Base-by-base conservation (phyloP, 2,329 filamentous ascomycete genomes). In the Alternaria metachromatica region DNA sequence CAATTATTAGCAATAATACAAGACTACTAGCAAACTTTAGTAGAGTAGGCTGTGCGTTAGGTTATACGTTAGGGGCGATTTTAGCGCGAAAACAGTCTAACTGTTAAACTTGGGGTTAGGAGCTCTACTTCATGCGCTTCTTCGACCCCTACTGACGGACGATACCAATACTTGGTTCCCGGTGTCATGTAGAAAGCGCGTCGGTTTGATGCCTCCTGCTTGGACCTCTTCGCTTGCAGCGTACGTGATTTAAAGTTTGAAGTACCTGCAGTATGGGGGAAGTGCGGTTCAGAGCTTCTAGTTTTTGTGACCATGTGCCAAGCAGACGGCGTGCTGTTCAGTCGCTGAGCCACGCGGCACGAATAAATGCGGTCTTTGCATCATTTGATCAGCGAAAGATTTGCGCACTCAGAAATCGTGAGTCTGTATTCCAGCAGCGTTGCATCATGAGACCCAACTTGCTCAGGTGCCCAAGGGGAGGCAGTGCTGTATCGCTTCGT, bases 401-500 rank as follows among this genome's bases (percentile, higher is more conserved):
- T 4, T n/a, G 49, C 49, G 37, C 37, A 9, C 20, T 8, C 18
- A 1, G n/a, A 41, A 41, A 41, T 25, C 23, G 30, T n/a, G 28
- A 11, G 9, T 15, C n/a, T 10, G 20, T n/a, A 23, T 37, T 6
- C 33, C 11, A 41, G 13, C 13, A 37, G 30, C 20, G 49, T 21
- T 53, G 49, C 30, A 53, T 37, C 3, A 15, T 37, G 10, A 41
- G 20, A 41, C 49, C 37, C 28, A 41, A 41, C 21, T 41, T 12
- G 20, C 30, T 20, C 13, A 41, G 13, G 49, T 53, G 20, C 49
- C 30, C 3, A 41, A n/a, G 49, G 25, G 49, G 49, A 53, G 49
- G 49, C 49, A 53, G 28, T 37, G 30, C 49, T 53, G 49, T 53
- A 53, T 53, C 49, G 30, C 49, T n/a, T 53, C 49, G 13, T 41